These are phyloP conservation scores for Fistulifera pelliculosa DNA, from an alignment of 108 stramenopile species.

Conservation along the genomic window DNA sequence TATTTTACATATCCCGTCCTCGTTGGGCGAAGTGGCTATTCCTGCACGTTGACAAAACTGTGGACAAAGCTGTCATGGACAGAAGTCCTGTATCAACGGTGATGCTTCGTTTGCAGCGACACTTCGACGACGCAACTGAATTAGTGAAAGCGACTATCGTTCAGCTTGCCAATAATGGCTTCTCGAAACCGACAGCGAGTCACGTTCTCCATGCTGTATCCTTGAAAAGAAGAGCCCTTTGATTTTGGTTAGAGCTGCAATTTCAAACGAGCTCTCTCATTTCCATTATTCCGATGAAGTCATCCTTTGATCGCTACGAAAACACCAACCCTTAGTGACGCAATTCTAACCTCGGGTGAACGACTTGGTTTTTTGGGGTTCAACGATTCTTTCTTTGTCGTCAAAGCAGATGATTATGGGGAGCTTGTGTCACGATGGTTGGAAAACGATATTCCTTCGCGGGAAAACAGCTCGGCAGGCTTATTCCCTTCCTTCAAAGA, in stretches of 20 bases:
- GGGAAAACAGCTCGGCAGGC: slow-evolving; percentile 38
- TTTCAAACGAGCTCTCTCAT: slow-evolving; percentile 11
- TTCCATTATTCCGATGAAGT: not conserved
- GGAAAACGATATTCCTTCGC: slow-evolving; percentile 57
- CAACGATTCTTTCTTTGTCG: slow-evolving; percentile 61
- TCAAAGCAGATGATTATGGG: slow-evolving; percentile 32
- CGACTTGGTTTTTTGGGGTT: slow-evolving; percentile 83
- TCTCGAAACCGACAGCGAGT: slow-evolving; percentile 25
- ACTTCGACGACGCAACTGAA: slow-evolving; percentile 46
- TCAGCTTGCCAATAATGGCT: slow-evolving; percentile 41
- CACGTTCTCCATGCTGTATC: slow-evolving; percentile 49
- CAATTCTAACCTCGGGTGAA: slow-evolving; percentile 24
- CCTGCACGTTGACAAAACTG: not conserved
- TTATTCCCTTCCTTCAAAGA: slow-evolving; percentile 70
- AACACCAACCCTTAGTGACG: not conserved
- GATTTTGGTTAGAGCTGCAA: slow-evolving; percentile 38
- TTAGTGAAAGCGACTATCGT: slow-evolving; percentile 25
- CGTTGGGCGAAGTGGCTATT: slow-evolving; percentile 59
- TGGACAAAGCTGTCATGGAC: slow-evolving; percentile 1
- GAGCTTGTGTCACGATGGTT: slow-evolving; percentile 56
- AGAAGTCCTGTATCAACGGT: slow-evolving; percentile 12
- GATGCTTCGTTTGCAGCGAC: slow-evolving; percentile 15
- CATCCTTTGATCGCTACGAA: not conserved
- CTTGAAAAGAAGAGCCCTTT: slow-evolving; percentile 25
- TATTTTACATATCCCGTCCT: slow-evolving; percentile 28